Percentiles rank a stretch among this genome's conserved stretches.
phyloP scores from a whole-genome alignment of 1,139 yeast genomes.

The Sugiyamaella sp. region DNA sequence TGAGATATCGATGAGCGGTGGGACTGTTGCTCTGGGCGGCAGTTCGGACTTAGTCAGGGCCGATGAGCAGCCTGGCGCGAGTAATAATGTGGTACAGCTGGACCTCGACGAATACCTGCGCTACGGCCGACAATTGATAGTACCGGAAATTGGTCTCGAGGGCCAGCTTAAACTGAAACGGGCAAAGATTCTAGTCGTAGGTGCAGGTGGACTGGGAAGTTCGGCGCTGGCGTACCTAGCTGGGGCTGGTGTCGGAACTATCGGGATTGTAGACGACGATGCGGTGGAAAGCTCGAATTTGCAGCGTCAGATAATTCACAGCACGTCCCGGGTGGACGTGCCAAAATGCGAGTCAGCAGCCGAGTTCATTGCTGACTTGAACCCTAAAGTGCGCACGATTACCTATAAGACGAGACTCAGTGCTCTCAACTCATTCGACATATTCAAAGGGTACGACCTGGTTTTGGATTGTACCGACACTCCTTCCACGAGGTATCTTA shows the following conservation, averaged over 20 bases:
- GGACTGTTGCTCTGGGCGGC: neutral
- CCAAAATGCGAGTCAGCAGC: constrained; percentile 80
- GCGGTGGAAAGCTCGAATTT: constrained; percentile 79
- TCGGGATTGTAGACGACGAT: constrained; percentile 90
- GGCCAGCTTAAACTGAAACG: constrained; percentile 63
- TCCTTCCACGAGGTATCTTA: constrained; percentile 82
- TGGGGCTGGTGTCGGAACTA: constrained; percentile 73
- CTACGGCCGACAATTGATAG: constrained; percentile 95
- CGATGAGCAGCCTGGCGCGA: too few species aligned
- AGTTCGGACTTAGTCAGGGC: too few species aligned
- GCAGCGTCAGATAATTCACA: constrained; percentile 87
- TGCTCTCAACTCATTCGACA: constrained; percentile 62
- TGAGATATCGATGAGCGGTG: neutral
- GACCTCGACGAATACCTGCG: constrained; percentile 75
- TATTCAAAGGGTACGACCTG: constrained; percentile 67
- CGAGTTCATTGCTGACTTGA: constrained; percentile 53
- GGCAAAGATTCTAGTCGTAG: constrained; percentile 72
- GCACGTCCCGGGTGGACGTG: constrained; percentile 64
- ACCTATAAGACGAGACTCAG: constrained; percentile 58
- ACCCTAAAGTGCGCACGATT: constrained; percentile 64
- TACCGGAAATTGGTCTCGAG: constrained; percentile 67
- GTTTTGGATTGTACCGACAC: constrained; percentile 94
- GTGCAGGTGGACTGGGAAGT: constrained; percentile 97
- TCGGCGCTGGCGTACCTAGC: constrained; percentile 85
- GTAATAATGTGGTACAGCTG: constrained; percentile 28